Evolutionary conservation across 106 monocot genomes (phyloP).

Genomic region (Dioscorea alata): DNA sequence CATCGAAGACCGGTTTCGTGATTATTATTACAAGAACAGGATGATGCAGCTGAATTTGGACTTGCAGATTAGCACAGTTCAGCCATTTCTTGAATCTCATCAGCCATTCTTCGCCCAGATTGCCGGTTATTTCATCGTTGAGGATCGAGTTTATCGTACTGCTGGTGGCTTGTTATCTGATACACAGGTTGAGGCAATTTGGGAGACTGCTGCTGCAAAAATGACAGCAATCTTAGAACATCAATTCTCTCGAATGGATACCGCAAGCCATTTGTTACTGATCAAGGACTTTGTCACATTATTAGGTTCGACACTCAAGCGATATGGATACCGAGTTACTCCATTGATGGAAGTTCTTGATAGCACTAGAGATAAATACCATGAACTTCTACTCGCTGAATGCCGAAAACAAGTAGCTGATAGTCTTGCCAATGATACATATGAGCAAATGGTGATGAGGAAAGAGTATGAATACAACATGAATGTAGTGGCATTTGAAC

Average conservation of each 20-base stretch:
- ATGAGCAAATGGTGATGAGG: conserved; percentile 58
- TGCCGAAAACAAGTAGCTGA: conserved; percentile 46
- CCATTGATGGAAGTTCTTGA: conserved; percentile 57
- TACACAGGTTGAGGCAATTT: conserved; percentile 54
- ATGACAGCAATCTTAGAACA: conserved; percentile 50
- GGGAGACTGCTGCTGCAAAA: conserved; percentile 47
- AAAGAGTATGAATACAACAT: conserved; percentile 67
- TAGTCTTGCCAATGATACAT: conserved; percentile 35
- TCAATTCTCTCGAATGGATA: conserved; percentile 51
- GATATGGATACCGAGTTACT: conserved; percentile 36
- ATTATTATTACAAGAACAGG: conserved; percentile 81
- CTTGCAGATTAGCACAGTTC: conserved; percentile 53
- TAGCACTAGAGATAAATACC: conserved; percentile 57
- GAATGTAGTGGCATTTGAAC: conserved; percentile 54
- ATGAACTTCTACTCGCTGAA: conserved; percentile 49
- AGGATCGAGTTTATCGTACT: conserved; percentile 64
- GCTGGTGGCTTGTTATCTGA: conserved; percentile 59
- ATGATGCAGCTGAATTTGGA: conserved; percentile 90
- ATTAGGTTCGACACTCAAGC: conserved; percentile 36
- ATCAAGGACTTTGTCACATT: conserved; percentile 70
- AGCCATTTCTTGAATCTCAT: conserved; percentile 86
- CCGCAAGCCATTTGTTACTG: conserved; percentile 55
- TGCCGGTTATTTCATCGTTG: conserved; percentile 88
- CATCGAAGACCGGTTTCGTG: conserved; percentile 59
- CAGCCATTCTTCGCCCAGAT: conserved; percentile 81